Conservation (phyloP, 371 early-diverging fungal genomes). For the Circinella umbellata region DNA sequence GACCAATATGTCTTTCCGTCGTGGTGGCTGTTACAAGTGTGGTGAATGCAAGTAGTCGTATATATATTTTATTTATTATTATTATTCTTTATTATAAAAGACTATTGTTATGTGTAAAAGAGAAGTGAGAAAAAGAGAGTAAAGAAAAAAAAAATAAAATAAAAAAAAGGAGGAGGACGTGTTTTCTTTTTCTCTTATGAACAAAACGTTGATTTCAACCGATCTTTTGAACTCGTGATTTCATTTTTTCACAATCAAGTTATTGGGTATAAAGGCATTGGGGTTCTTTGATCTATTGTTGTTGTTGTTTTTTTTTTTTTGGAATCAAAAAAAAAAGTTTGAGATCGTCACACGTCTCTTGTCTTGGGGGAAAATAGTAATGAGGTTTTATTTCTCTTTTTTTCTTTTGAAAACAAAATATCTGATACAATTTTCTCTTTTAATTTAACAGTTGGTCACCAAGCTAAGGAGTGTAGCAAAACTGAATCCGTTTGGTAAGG, state of each 20-base stretch:
- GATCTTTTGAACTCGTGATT: slow-evolving; percentile 10
- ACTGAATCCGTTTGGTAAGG: slow-evolving; percentile 65
- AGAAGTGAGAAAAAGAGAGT: no score
- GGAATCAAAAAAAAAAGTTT: slow-evolving; percentile 4
- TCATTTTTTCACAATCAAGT: no score
- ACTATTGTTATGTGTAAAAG: no score
- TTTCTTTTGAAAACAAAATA: slow-evolving; percentile 11
- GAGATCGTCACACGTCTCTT: neutral
- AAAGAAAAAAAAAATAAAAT: no score
- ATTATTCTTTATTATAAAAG: neutral
- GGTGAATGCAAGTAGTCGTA: slow-evolving; percentile 53
- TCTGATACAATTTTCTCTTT: slow-evolving; percentile 9
- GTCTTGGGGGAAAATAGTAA: neutral
- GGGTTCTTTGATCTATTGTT: slow-evolving; percentile 3
- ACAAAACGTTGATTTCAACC: neutral
- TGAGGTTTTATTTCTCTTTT: slow-evolving; percentile 5
- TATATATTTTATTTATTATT: slow-evolving; percentile 20
- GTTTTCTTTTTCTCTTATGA: neutral
- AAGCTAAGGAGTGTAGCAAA: slow-evolving; percentile 64
- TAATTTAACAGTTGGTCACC: slow-evolving; percentile 60
- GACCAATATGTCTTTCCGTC: slow-evolving; percentile 47
- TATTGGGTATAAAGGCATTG: no score
- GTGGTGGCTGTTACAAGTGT: slow-evolving; percentile 54
- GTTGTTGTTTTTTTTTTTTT: neutral
- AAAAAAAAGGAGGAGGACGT: no score